Evolutionary conservation across 2,329 filamentous ascomycete genomes (phyloP), one percentile per base, ranked within the genome.

Genomic region (Pseudogymnoascus sp.): DNA sequence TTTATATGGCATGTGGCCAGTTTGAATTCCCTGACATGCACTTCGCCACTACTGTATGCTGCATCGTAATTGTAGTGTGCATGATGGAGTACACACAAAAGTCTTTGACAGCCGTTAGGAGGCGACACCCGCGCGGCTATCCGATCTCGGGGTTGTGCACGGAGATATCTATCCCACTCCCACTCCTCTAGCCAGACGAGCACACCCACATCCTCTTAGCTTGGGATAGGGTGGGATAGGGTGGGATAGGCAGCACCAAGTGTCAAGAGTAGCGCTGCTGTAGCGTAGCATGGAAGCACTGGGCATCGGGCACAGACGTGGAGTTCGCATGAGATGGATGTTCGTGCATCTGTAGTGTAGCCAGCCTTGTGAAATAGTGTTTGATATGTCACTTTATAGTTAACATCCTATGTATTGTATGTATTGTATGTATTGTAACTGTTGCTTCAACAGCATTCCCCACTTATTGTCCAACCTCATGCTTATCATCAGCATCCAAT

Each of bases 51-150:
- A 14, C 28, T 33, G 6, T 53, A 53, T 53, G 28, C 25, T 53
- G 25, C 25, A 33, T 25, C 43, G 15, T 30, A 53, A 25, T 25
- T 28, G 25, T 14, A 11, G 18, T 18, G 15, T 36, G 9, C 30
- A 33, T 36, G 12, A 33, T 36, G 12, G 22, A 25, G 22, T 25
- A 25, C 22, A 28, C 43, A 30, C 6, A 18, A 12, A 43, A 7
- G 8, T 33, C 25, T 18, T 18, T 53, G 43, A 53, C 22, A 25
- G 22, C 43, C 43, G 43, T 53, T 53, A 18, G 25, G 43, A 53
- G 43, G n/a, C 43, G 43, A 33, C 25, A 53, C 43, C n/a, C 43
- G 43, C 43, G 43, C 43, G 43, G 43, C 43, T 53, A 53, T 53
- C 25, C 18, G 25, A 53, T 53, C 25, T 53, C 43, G 43, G 43